Conservation (phyloP, 345 rosid genomes). For the Isatis tinctoria region DNA sequence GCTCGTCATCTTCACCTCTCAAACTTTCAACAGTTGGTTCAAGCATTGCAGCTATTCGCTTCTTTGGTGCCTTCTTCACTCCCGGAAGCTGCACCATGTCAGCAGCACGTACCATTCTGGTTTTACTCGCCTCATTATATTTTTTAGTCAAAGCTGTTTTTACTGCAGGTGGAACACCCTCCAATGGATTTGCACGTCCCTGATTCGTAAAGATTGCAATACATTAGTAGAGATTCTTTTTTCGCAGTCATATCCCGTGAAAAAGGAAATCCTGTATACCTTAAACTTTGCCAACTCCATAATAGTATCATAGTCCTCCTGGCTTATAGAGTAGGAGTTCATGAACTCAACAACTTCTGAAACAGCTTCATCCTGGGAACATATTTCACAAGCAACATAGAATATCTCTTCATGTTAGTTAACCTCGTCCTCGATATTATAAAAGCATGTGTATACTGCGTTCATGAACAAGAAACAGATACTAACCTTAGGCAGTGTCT, state of each 20-base stretch:
- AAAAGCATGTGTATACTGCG: neutral
- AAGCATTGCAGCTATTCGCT: slow-evolving; percentile 69
- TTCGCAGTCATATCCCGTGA: neutral
- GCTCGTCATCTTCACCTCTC: slow-evolving; percentile 60
- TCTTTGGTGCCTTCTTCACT: slow-evolving; percentile 70
- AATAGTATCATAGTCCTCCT: slow-evolving; percentile 79
- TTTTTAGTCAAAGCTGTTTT: slow-evolving; percentile 89
- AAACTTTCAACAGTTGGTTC: slow-evolving; percentile 64
- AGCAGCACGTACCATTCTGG: slow-evolving; percentile 80
- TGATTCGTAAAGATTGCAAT: slow-evolving; percentile 27
- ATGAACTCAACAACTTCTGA: slow-evolving; percentile 80
- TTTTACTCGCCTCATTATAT: slow-evolving; percentile 69
- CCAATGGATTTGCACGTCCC: slow-evolving; percentile 79
- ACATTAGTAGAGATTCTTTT: slow-evolving; percentile 4
- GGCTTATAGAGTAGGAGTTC: slow-evolving; percentile 83
- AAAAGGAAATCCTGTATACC: slow-evolving; percentile 36
- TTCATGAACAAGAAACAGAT: neutral
- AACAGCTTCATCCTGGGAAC: slow-evolving; percentile 82
- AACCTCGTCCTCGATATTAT: neutral
- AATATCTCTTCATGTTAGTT: neutral
- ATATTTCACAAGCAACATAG: slow-evolving; percentile 10
- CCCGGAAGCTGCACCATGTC: slow-evolving; percentile 86
- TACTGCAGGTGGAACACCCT: slow-evolving; percentile 74
- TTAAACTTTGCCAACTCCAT: slow-evolving; percentile 77
- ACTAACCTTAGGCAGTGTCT: slow-evolving; percentile 70